phyloP scores from a whole-genome alignment of 345 rosid genomes.

The Eucalyptus paniculata region DNA sequence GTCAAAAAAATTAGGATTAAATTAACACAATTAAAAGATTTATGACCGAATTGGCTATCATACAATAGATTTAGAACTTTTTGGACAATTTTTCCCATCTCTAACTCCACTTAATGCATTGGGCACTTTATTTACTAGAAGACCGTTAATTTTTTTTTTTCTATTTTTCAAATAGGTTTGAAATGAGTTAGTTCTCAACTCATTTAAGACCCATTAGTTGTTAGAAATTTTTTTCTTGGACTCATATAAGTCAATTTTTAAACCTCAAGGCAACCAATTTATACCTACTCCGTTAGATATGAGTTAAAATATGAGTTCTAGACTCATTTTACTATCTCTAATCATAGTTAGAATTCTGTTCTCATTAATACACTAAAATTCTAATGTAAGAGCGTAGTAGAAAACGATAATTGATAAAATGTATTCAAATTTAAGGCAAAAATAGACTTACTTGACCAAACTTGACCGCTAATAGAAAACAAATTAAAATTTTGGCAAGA shows the following conservation, averaged over 20 bases:
- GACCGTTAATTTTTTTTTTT: too few relatives aligned
- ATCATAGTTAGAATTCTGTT: too few relatives aligned
- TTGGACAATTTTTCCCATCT: too few relatives aligned
- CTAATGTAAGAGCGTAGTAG: not conserved
- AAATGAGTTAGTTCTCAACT: not conserved
- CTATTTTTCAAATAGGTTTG: not conserved
- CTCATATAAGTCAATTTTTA: not conserved
- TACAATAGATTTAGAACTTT: accelerated
- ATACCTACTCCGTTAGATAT: not conserved
- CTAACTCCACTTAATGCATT: not conserved
- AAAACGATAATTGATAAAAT: not conserved
- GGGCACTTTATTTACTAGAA: not conserved
- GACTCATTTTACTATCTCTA: not conserved
- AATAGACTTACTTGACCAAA: not conserved
- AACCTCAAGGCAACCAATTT: not conserved
- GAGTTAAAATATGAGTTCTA: not conserved
- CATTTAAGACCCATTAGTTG: not conserved
- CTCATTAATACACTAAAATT: not conserved
- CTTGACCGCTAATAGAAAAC: not conserved
- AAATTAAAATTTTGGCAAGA: not conserved
- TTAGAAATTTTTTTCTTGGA: not conserved
- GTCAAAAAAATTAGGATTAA: accelerated
- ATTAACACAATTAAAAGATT: accelerated
- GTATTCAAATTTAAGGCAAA: not conserved
- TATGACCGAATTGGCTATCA: accelerated